Evolutionary conservation across 2,329 filamentous ascomycete species (phyloP).

Genomic region (Fusarium marasasianum): DNA sequence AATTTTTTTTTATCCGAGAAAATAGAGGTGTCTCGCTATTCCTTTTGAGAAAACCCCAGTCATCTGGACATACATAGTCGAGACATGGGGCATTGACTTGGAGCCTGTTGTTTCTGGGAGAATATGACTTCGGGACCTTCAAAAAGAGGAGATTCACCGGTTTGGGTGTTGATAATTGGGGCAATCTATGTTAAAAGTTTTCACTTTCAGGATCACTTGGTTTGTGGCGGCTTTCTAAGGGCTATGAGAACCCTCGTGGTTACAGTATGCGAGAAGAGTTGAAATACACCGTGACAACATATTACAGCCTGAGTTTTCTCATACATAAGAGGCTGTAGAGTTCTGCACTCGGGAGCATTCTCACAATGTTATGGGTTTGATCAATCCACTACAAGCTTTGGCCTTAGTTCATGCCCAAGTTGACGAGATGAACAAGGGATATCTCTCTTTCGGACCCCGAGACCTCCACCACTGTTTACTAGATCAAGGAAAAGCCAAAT

Average conservation of each 20-base stretch:
- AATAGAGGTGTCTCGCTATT: constrained; percentile 65
- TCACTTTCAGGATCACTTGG: background rate
- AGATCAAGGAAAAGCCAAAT: background rate
- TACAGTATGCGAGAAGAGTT: background rate
- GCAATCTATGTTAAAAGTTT: background rate
- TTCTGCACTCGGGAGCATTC: background rate
- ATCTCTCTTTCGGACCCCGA: background rate
- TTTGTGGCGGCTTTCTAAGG: background rate
- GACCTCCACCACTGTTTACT: background rate
- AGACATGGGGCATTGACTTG: background rate
- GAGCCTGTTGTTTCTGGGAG: background rate
- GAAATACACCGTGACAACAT: background rate
- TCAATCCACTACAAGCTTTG: too few relatives aligned
- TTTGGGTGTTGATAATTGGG: background rate
- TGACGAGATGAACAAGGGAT: too few relatives aligned
- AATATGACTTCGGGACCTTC: background rate
- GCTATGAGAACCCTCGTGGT: background rate
- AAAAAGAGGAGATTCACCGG: background rate
- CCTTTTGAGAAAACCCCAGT: constrained; percentile 57
- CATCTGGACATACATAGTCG: background rate
- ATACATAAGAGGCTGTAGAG: background rate
- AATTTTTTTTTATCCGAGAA: constrained; percentile 45
- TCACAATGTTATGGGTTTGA: background rate
- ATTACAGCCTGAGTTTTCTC: too few relatives aligned
- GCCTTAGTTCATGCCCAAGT: background rate